phyloP scores from a whole-genome alignment of 2,329 filamentous ascomycete species.

The Aphanoascus verrucosus region DNA sequence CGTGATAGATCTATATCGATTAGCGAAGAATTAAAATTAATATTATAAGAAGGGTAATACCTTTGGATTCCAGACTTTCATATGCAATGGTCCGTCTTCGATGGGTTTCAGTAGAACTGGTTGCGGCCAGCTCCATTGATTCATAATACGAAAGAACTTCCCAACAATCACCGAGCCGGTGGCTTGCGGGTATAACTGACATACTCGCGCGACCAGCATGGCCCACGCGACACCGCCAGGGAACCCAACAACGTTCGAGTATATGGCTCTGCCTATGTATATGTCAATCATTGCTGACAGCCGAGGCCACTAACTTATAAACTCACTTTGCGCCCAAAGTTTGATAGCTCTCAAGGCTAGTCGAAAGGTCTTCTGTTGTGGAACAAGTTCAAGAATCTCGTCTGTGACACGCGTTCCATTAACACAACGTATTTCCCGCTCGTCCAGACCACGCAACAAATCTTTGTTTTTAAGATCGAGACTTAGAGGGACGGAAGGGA shows the following conservation, averaged over 20 bases:
- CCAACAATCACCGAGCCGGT: constrained; percentile 77
- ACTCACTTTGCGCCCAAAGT: constrained; percentile 71
- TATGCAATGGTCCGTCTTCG: constrained; percentile 67
- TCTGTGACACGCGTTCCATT: constrained; percentile 93
- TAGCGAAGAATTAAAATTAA: neutral
- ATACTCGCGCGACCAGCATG: constrained; percentile 91
- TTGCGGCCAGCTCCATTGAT: constrained; percentile 84
- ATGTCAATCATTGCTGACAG: neutral
- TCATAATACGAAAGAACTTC: constrained; percentile 91
- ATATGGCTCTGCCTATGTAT: constrained; percentile 61
- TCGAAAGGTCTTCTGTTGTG: constrained; percentile 80
- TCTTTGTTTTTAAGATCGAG: constrained; percentile 73
- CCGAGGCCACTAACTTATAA: neutral
- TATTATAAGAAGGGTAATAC: constrained; percentile 35
- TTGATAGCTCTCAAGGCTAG: constrained; percentile 86
- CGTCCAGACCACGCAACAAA: constrained; percentile 73
- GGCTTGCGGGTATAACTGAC: constrained; percentile 89
- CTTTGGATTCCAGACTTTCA: constrained; percentile 90
- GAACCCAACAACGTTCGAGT: constrained; percentile 92
- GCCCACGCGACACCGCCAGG: constrained; percentile 97
- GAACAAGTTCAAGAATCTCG: constrained; percentile 79
- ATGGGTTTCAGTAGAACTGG: constrained; percentile 86
- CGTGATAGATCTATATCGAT: constrained; percentile 54
- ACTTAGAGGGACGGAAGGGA: constrained; percentile 60
- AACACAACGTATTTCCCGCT: constrained; percentile 74